These are phyloP conservation scores for Oidiodendron maius DNA, from an alignment of 495 filamentous ascomycete species.

Conservation along the genomic window DNA sequence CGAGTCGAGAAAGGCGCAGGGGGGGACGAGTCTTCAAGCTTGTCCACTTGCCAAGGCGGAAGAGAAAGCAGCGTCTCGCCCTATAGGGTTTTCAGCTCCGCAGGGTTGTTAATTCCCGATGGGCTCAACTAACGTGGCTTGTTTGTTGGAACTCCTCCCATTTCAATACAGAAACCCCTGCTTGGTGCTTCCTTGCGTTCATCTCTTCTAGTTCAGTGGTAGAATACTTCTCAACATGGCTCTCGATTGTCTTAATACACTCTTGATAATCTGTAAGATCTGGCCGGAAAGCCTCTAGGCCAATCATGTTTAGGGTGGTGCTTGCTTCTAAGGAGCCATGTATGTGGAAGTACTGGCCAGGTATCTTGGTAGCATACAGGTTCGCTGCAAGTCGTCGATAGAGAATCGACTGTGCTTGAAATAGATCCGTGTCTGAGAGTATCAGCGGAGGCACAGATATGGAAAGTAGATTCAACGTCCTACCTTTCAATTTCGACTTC, in stretches of 20 bases:
- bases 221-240: slow-evolving; percentile 56
- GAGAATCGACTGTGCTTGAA: slow-evolving; percentile 64
- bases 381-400: slow-evolving; percentile 73
- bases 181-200: slow-evolving; percentile 56
- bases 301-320: slow-evolving; percentile 65
- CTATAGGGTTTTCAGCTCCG: slow-evolving; percentile 17
- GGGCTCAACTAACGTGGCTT: slow-evolving; percentile 41
- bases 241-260: slow-evolving; percentile 64
- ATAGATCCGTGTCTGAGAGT: slow-evolving; percentile 60
- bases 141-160: slow-evolving; percentile 61
- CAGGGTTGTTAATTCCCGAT: background rate
- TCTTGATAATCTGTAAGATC: slow-evolving; percentile 61
- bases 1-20: slow-evolving; percentile 33
- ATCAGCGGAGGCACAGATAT: too few relatives aligned
- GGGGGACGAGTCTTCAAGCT: slow-evolving; percentile 38
- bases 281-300: slow-evolving; percentile 55
- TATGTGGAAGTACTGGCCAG: slow-evolving; percentile 66
- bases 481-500: slow-evolving; percentile 58
- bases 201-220: slow-evolving; percentile 56
- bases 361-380: slow-evolving; percentile 62
- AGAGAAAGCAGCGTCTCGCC: slow-evolving; percentile 35
- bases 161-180: slow-evolving; percentile 62
- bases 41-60: slow-evolving; percentile 45
- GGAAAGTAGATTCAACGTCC: too few relatives aligned
- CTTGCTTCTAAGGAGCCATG: slow-evolving; percentile 71